These are phyloP conservation scores for Penicillium fimorum DNA, from an alignment of 495 filamentous ascomycete genomes.

Conservation along the genomic window DNA sequence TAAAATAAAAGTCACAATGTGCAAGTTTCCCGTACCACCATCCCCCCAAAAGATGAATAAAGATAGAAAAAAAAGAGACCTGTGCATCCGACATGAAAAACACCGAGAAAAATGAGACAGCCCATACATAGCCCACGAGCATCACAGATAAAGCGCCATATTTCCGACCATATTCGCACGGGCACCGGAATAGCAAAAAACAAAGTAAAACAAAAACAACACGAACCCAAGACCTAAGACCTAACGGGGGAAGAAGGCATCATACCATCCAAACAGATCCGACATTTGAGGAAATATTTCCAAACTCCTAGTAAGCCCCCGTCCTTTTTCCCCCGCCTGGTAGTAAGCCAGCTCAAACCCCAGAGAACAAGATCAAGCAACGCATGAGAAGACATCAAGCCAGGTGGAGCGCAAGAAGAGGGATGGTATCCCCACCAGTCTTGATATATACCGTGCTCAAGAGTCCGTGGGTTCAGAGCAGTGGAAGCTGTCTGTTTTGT, in stretches of 20 bases:
- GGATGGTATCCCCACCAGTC: neutral
- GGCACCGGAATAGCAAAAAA: constrained; percentile 4
- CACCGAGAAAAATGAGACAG: constrained; percentile 22
- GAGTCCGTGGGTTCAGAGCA: constrained; percentile 1
- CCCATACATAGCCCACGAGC: constrained; percentile 9
- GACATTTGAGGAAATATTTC: neutral
- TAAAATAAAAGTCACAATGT: constrained; percentile 4
- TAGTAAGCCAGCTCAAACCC: constrained; percentile 1
- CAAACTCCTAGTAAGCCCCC: neutral
- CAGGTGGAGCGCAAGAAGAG: neutral
- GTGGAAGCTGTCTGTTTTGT: constrained; percentile 1
- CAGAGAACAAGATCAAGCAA: neutral
- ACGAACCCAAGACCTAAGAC: neutral
- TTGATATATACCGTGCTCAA: neutral
- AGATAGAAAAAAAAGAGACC: constrained; percentile 9
- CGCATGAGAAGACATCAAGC: neutral
- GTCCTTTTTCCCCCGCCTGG: neutral
- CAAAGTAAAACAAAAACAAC: constrained; percentile 3
- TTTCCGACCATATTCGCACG: constrained; percentile 17
- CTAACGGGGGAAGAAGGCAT: neutral
- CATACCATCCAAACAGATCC: constrained; percentile 5
- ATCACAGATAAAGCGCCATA: constrained; percentile 21
- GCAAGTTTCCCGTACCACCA: constrained; percentile 12
- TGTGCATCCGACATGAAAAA: constrained; percentile 21
- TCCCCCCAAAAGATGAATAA: constrained; percentile 2